Evolutionary conservation across 1,284 basidiomycete species (phyloP), one percentile per base, ranked within the genome.

Genomic region (Ustilago esculenta): DNA sequence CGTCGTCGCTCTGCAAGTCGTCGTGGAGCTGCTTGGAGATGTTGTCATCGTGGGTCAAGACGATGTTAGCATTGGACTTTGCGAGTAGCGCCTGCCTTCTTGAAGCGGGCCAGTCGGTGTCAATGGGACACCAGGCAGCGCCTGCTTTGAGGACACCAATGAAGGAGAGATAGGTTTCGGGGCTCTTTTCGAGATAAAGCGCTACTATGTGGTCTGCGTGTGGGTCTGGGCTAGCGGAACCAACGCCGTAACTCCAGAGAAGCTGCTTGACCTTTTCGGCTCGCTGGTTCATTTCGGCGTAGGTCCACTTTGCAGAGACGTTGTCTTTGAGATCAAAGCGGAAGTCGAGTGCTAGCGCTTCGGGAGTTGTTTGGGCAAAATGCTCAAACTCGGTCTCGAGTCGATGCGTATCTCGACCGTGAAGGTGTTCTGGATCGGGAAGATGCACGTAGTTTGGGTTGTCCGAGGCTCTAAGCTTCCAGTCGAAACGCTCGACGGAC

Each of bases 91-190:
- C 81, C 21, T 63, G 51, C 44, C 80, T 73, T 9, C 82, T 67
- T 8, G 73, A 55, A 6, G 70, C 60, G 3, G 82, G 82, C 75
- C 80, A 81, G 34, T 75, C 75, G 14, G 76, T 73, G 42, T 83
- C 82, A 48, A 83, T 81, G 15, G 82, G 82, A 46, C 82, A 83
- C 81, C 81, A 83, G 0, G 82, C 78, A 17, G 79, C 81, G 20
- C 81, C 82, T 1, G 81, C 76, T 50, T 81, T 76, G 63, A 77
- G 64, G 8, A 75, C 70, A 33, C 72, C 76, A 32, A 79, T 64
- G 50, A 79, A 74, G 25, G 75, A 57, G 17, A 78, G 63, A 36
- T 77, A 81, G 20, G 76, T 78, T 30, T 75, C 74, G 17, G 66
- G 59, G 33, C 69, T 74, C 51, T 81, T 81, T 44, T 72, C 64